Conservation (phyloP, 2,329 filamentous ascomycete species). For the Aspergillus udagawae region DNA sequence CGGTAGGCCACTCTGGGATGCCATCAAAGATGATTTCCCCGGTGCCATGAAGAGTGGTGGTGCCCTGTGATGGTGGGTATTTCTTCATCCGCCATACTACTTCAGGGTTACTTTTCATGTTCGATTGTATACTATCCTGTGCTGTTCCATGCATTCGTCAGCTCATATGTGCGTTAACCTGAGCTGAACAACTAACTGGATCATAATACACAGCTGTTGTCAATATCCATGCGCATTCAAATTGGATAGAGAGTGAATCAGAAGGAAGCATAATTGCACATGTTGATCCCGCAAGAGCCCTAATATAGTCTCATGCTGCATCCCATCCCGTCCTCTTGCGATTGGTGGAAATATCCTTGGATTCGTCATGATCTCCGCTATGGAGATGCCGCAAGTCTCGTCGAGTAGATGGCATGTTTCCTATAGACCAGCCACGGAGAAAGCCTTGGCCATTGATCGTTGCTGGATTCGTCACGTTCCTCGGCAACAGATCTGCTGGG, state of each 20-base stretch:
- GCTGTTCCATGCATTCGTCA: background rate
- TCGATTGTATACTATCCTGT: background rate
- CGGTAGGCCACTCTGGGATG: slow-evolving; percentile 28
- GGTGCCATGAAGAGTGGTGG: slow-evolving; percentile 24
- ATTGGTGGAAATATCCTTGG: background rate
- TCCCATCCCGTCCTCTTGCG: background rate
- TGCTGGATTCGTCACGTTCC: background rate
- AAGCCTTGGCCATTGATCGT: background rate
- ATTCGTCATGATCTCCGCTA: background rate
- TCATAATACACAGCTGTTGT: background rate
- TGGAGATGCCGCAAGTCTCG: background rate
- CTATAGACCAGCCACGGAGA: background rate
- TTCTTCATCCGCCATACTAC: background rate
- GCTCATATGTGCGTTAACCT: background rate
- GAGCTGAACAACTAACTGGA: background rate
- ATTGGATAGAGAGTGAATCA: background rate
- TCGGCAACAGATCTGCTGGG: background rate
- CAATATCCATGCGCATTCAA: background rate
- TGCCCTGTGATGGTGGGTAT: background rate
- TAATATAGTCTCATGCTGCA: background rate
- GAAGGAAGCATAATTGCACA: background rate
- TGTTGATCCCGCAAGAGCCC: background rate
- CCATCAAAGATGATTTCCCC: slow-evolving; percentile 24
- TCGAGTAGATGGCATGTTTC: background rate
- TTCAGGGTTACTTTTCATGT: no score